Evolutionary conservation across 208 protist genomes (phyloP).

Genomic region (Novymonas esmeraldas): DNA sequence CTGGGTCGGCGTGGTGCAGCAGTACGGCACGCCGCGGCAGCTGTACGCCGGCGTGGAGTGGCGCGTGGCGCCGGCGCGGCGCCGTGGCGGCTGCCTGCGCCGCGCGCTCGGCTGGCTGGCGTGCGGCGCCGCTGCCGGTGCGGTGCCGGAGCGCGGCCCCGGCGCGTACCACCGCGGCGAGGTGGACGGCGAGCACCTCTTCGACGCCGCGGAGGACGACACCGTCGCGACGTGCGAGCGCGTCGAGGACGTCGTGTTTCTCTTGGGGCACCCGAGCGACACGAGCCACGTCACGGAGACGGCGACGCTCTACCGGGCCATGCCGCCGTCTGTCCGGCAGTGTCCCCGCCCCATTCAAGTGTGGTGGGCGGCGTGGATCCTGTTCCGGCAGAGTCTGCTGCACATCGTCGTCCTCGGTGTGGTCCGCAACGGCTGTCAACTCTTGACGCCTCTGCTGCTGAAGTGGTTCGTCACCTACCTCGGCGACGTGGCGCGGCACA

Average conservation of each 20-base stretch:
- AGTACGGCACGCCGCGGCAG: slow-evolving; percentile 46
- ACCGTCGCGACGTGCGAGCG: no score
- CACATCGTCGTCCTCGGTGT: slow-evolving; percentile 3
- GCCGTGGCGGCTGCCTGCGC: no score
- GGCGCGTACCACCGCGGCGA: slow-evolving; percentile 56
- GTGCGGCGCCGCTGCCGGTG: slow-evolving; percentile 39
- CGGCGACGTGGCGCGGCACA: background rate
- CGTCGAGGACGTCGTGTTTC: no score
- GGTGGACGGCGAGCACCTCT: slow-evolving; percentile 70
- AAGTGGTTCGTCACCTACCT: slow-evolving; percentile 19
- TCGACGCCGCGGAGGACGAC: no score
- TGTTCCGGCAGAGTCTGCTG: slow-evolving; percentile 1
- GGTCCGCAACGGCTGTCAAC: background rate
- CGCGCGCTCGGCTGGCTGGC: slow-evolving; percentile 14
- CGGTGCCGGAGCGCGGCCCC: no score
- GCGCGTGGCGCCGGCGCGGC: slow-evolving; percentile 35
- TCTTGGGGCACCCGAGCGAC: background rate
- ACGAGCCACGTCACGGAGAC: background rate
- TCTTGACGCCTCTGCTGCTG: slow-evolving; percentile 9
- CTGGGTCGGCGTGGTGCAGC: slow-evolving; percentile 65
- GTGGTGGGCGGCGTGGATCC: background rate
- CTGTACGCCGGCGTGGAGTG: slow-evolving; percentile 78
- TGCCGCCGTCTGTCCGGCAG: background rate
- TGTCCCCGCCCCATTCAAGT: background rate
- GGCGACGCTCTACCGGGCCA: background rate